Evolutionary conservation across 495 filamentous ascomycete genomes (phyloP).

Genomic region (Aeminium ludgeri): DNA sequence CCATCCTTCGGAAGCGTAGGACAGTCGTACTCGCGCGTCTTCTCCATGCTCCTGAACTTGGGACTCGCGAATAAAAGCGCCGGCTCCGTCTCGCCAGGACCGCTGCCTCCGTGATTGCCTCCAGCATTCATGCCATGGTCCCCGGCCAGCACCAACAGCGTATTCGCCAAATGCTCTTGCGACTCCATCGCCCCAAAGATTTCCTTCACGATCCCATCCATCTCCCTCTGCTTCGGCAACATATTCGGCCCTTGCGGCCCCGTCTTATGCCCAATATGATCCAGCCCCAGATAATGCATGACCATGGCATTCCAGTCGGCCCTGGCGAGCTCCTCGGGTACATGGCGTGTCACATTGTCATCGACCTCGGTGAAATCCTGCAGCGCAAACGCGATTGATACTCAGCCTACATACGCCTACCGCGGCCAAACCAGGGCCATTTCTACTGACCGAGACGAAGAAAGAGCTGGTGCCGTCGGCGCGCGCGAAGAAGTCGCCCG

Average conservation of each 20-base stretch:
- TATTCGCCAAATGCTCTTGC: constrained; percentile 49
- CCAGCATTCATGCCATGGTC: constrained; percentile 99
- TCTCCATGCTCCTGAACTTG: constrained; percentile 45
- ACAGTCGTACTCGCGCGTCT: constrained; percentile 21
- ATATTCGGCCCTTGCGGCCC: constrained; percentile 83
- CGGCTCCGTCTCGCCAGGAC: constrained; percentile 80
- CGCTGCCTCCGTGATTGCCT: constrained; percentile 90
- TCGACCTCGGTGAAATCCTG: constrained; percentile 98
- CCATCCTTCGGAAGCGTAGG: constrained; percentile 28
- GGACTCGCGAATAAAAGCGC: constrained; percentile 87
- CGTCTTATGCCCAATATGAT: constrained; percentile 94
- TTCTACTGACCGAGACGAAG: constrained; percentile 74
- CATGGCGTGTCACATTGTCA: constrained; percentile 87
- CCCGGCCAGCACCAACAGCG: constrained; percentile 72
- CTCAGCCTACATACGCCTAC: constrained; percentile 20
- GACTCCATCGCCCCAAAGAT: constrained; percentile 63
- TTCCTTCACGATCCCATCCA: constrained; percentile 65
- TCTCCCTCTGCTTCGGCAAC: constrained; percentile 82
- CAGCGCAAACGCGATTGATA: constrained; percentile 5
- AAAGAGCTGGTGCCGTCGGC: constrained; percentile 91
- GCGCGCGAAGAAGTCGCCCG: constrained; percentile 53
- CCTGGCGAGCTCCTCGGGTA: constrained; percentile 53
- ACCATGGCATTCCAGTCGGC: constrained; percentile 88
- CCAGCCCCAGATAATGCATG: constrained; percentile 86
- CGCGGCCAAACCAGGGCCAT: constrained; percentile 11